Conservation (phyloP, 805 yeast genomes). For the Torulaspora microellipsoides region DNA sequence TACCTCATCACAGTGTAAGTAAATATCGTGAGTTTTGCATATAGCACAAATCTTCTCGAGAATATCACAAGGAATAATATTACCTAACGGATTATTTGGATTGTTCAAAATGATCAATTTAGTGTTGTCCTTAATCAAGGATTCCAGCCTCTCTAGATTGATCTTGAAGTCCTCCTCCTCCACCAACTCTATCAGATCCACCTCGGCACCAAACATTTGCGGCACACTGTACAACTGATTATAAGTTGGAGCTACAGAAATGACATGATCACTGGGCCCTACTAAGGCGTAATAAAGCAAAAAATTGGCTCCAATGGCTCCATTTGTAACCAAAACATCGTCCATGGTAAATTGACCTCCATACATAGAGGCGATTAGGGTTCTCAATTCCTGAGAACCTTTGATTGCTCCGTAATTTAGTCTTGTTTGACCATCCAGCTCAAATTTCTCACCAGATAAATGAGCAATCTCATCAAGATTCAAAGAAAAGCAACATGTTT, state of each 20-base stretch:
- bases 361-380: conserved; percentile 37
- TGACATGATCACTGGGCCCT: conserved; percentile 43
- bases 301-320: conserved; percentile 55
- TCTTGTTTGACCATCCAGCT: conserved; percentile 24
- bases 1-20: conserved; percentile 48
- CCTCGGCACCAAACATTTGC: conserved; percentile 40
- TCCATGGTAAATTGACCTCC: conserved; percentile 28
- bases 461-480: conserved; percentile 38
- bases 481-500: conserved; percentile 48
- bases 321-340: conserved; percentile 46
- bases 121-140: conserved; percentile 37
- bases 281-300: conserved; percentile 42
- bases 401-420: conserved; percentile 45
- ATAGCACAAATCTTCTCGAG: conserved; percentile 38
- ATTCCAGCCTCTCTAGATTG: conserved; percentile 33
- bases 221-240: conserved; percentile 49
- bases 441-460: conserved; percentile 29
- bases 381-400: conserved; percentile 42
- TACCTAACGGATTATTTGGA: conserved; percentile 44
- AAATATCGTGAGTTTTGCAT: conserved; percentile 35
- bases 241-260: conserved; percentile 47
- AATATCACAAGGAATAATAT: conserved; percentile 36
- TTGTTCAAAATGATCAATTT: conserved; percentile 45
- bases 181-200: conserved; percentile 35
- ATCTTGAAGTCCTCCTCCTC: conserved; percentile 38